Base-by-base conservation (phyloP, 495 filamentous ascomycete species). In the Aspergillus carlsbadensis region DNA sequence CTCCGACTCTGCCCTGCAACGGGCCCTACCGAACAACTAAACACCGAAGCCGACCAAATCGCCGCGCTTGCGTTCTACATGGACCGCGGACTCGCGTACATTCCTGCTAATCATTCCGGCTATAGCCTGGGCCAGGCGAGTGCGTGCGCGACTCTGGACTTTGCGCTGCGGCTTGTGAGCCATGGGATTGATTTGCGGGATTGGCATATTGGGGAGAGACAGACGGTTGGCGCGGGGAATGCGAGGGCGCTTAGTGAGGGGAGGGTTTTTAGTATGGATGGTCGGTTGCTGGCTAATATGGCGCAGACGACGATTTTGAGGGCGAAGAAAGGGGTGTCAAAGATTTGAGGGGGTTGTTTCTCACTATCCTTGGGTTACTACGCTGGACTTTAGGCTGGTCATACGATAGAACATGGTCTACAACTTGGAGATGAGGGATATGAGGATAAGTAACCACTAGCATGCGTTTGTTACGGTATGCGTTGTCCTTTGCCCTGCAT, bases 1-100 rank as follows among this genome's bases (percentile, higher is more conserved):
- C n/a, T n/a, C n/a, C n/a, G n/a, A n/a, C n/a, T n/a, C n/a, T n/a
- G n/a, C n/a, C n/a, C n/a, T n/a, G n/a, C n/a, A n/a, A n/a, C n/a
- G n/a, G n/a, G n/a, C n/a, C n/a, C n/a, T n/a, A n/a, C n/a, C n/a
- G 52, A 31, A 3, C 10, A 35, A 10, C 51, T 63, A 21, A 6
- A 40, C 8, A 51, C 42, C 26, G 50, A 63, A 34, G 60, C 60
- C 14, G 56, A 63, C 18, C 44, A 42, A 24, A 51, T 63, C 24
- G 35, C 60, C 18, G 60, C 60, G 14, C 60, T 63, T 52, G 60
- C 60, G 21, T 63, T 63, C 35, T 59, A 56, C 20, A 63, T 63
- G 56, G 60, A 63, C 31, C 24, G 47, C 8, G 59, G 55, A 20
- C 56, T 63, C 14, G 56, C 60, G 17, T 63, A 58, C 22, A 63